A percentile compares a stretch with the other conserved stretches of the same genome.
Evolutionary conservation across 164 flowering plant species (phyloP).

Genomic region (Chimonanthus salicifolius): DNA sequence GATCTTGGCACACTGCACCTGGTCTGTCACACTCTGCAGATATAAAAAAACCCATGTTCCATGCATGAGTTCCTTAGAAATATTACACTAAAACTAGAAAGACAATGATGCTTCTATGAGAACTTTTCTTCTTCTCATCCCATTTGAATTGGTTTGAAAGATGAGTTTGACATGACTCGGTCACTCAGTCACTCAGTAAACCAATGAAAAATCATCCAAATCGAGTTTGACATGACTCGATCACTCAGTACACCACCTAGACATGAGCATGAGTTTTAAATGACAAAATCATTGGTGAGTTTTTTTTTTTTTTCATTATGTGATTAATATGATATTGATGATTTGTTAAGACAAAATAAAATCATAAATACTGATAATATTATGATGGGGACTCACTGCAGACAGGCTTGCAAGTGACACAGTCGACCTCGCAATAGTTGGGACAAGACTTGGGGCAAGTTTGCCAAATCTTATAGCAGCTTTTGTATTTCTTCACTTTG

Average conservation of each 20-base stretch:
- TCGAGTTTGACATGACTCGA: neutral
- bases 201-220: neutral
- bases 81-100: too few relatives aligned
- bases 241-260: neutral
- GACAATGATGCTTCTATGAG: too few relatives aligned
- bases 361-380: neutral
- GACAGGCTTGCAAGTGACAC: conserved; percentile 46
- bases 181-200: too few relatives aligned
- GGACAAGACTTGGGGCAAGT: conserved; percentile 40
- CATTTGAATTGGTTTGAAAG: too few relatives aligned
- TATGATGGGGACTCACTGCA: conserved; percentile 34
- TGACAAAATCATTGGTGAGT: neutral
- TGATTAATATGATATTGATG: neutral
- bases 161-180: too few relatives aligned
- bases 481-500: neutral
- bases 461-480: conserved; percentile 24
- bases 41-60: too few relatives aligned
- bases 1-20: conserved; percentile 27
- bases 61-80: too few relatives aligned
- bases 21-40: conserved; percentile 21
- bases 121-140: too few relatives aligned
- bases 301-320: too few relatives aligned
- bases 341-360: neutral
- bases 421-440: conserved; percentile 35
- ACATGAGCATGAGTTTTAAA: neutral